These are phyloP conservation scores for Plasmodium vivax DNA, from an alignment of 169 alveolate genomes.

Conservation along the genomic window DNA sequence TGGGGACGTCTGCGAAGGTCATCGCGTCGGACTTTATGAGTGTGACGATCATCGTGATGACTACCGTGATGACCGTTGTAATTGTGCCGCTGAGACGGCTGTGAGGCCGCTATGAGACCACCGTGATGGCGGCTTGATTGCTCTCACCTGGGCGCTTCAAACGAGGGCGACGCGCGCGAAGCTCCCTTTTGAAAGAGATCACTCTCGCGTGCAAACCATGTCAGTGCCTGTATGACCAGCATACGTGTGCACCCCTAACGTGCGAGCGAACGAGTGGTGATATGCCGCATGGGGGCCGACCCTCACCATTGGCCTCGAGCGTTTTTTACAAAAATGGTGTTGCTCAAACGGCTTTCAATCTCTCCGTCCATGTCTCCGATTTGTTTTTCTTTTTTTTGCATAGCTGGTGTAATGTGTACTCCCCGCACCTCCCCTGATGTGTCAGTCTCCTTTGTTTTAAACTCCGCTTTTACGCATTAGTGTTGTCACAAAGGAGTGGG, in stretches of 20 bases:
- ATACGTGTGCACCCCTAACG: not conserved
- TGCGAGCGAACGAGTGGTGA: not conserved
- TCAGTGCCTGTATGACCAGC: not conserved
- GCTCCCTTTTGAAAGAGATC: not conserved
- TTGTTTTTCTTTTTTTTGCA: not conserved
- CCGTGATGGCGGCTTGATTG: not conserved
- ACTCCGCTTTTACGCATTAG: not conserved
- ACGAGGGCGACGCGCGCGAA: not conserved
- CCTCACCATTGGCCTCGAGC: not conserved
- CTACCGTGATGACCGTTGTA: not conserved
- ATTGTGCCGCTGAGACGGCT: not conserved
- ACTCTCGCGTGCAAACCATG: not conserved
- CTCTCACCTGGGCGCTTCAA: not conserved
- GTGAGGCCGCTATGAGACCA: too few relatives aligned
- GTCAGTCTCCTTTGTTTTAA: not conserved
- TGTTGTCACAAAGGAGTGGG: not conserved
- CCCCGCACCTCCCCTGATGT: not conserved
- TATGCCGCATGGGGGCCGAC: too few relatives aligned
- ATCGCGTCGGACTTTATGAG: not conserved
- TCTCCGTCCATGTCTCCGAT: not conserved
- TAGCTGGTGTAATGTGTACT: not conserved
- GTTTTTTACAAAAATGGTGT: not conserved
- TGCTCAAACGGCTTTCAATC: not conserved
- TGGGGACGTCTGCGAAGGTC: not conserved
- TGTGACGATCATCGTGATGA: not conserved